Evolutionary conservation across 495 filamentous ascomycete species (phyloP).

Genomic region (Lophiotrema nucula): DNA sequence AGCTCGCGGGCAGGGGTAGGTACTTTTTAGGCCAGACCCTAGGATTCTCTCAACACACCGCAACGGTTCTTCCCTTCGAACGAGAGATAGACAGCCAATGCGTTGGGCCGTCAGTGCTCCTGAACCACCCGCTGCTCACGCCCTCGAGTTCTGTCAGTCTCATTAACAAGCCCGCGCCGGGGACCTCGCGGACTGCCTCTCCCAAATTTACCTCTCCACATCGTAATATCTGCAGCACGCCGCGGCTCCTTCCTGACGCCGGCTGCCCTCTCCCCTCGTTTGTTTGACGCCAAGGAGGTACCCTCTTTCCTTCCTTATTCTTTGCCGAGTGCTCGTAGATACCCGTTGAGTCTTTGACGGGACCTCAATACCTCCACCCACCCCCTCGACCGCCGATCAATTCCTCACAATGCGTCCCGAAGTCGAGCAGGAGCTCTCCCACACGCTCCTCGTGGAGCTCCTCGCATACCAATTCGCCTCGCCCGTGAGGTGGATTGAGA

Average conservation of each 20-base stretch:
- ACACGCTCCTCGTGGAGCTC: constrained; percentile 96
- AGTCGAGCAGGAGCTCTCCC: constrained; percentile 96
- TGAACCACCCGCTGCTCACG: constrained; percentile 11
- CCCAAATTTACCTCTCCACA: not conserved
- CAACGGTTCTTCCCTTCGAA: constrained; percentile 2
- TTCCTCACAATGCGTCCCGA: constrained; percentile 83
- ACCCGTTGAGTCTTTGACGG: constrained; percentile 2
- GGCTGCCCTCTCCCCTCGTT: not conserved
- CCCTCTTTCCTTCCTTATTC: constrained; percentile 3
- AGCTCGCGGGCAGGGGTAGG: constrained; percentile 9
- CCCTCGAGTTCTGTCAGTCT: constrained; percentile 1
- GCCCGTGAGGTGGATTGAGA: constrained; percentile 98
- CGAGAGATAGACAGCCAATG: constrained; percentile 26
- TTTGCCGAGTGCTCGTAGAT: not conserved
- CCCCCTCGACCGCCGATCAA: not conserved
- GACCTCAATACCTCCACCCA: not conserved
- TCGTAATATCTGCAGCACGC: constrained; percentile 16
- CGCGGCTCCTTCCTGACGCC: constrained; percentile 2
- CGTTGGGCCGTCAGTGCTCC: constrained; percentile 20
- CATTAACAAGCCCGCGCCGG: not conserved
- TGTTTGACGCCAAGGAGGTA: constrained; percentile 7
- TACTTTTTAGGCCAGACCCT: constrained; percentile 14
- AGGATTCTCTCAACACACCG: constrained; percentile 18
- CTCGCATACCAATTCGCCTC: constrained; percentile 99
- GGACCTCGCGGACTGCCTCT: not conserved